A percentile compares a stretch with the other conserved stretches of the same genome.
Evolutionary conservation across 495 filamentous ascomycete genomes (phyloP).

Genomic region (Daldinia vernicosa): DNA sequence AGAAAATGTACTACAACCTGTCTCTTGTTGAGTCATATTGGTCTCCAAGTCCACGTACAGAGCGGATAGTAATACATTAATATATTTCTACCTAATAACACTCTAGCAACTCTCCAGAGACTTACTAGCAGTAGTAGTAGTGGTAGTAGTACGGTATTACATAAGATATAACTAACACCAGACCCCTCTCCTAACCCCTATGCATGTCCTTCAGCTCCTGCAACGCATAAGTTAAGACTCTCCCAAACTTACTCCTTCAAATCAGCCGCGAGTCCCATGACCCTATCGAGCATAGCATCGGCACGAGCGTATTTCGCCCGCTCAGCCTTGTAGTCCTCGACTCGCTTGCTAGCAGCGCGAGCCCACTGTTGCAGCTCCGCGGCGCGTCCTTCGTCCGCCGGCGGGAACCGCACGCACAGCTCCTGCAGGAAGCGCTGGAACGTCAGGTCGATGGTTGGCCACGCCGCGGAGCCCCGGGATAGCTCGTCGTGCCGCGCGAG

Average conservation of each 20-base stretch:
- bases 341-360: not conserved
- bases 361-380: not conserved
- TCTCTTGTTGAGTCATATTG: not conserved
- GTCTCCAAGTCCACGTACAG: not conserved
- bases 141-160: too few relatives aligned
- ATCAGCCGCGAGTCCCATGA: not conserved
- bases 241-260: not conserved
- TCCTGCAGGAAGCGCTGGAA: not conserved
- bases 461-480: not conserved
- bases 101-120: too few relatives aligned
- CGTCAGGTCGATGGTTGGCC: not conserved
- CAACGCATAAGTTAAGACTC: not conserved
- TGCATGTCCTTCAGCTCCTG: not conserved
- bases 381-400: not conserved
- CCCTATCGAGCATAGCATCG: not conserved
- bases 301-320: not conserved
- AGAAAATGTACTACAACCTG: not conserved
- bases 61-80: not conserved
- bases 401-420: not conserved
- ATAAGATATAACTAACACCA: not conserved
- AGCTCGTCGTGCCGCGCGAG: not conserved
- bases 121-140: too few relatives aligned
- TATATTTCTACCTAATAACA: too few relatives aligned
- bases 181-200: not conserved
- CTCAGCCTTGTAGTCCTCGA: not conserved